A percentile compares a stretch with the other conserved stretches of the same genome.
These are phyloP conservation scores for Malus hybrid DNA, from an alignment of 331 rosid genomes.

Conservation along the genomic window DNA sequence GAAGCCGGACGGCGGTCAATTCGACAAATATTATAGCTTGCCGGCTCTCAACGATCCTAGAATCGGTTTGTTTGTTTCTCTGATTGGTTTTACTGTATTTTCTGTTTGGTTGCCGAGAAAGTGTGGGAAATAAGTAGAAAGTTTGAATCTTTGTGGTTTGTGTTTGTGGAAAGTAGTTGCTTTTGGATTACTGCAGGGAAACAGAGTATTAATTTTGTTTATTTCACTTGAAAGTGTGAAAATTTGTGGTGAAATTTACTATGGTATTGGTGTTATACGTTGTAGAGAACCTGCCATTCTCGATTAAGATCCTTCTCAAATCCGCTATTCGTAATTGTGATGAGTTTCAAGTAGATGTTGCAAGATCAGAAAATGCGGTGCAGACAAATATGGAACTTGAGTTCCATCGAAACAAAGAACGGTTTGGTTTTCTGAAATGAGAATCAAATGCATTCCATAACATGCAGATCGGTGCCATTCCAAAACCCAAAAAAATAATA, in stretches of 20 bases:
- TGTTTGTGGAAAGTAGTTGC: not conserved
- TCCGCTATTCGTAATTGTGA: conserved; percentile 84
- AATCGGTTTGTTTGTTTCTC: too few relatives aligned
- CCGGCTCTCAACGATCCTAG: too few relatives aligned
- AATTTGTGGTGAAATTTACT: conserved; percentile 11
- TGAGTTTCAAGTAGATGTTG: conserved; percentile 84
- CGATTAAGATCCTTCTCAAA: conserved; percentile 75
- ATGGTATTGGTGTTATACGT: conserved; percentile 12
- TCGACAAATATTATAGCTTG: too few relatives aligned
- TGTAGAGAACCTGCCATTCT: conserved; percentile 68
- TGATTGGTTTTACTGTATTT: too few relatives aligned
- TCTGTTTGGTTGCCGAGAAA: not conserved
- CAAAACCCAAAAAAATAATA: too few relatives aligned
- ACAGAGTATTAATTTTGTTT: not conserved
- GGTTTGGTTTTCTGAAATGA: conserved; percentile 87
- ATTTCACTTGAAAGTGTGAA: not conserved
- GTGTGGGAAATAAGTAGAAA: conserved; percentile 4
- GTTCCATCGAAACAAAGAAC: conserved; percentile 62
- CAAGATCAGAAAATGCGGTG: conserved; percentile 79
- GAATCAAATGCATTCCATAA: conserved; percentile 71
- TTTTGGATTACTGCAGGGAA: not conserved
- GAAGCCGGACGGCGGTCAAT: too few relatives aligned
- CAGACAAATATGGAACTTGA: conserved; percentile 83
- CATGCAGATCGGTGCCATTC: conserved; percentile 27
- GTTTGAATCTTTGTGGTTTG: not conserved